Base-by-base conservation (phyloP, 129 eudicot species). In the Lactuca sativa region DNA sequence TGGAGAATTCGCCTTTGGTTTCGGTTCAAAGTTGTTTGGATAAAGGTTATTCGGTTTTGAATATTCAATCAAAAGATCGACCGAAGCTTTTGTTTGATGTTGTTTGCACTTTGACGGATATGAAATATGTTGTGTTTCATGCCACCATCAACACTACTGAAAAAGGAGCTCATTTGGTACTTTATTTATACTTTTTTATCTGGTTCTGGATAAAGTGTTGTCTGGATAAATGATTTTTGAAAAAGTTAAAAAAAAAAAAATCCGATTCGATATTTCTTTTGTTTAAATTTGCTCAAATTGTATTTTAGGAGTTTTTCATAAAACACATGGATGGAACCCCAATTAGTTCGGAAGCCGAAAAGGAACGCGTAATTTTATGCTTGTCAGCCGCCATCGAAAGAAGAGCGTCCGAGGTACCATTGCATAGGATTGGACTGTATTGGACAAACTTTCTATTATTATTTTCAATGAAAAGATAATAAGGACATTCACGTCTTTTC, bases 81-180 rank as follows among this genome's bases (percentile, higher is more conserved):
- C 77, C 79, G 6, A 89, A 81, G 84, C 96, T 89, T 62, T 60
- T 89, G 57, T 86, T 86, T 58, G 96, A 89, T 66, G 84, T 86
- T 6, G 84, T 86, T 34, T 89, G 89, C 69, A 81, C 87, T 1
- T 67, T 86, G 66, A 86, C 96, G 0, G 92, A 89, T 14, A 86
- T 89, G 96, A 56, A 83, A 36, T 86, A 86, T 62, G 85, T 89
- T 13, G 87, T 89, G 4, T 86, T 83, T 60, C 96, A 89, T 71
- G 96, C 89, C 38, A 81, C 92, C 2, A 63, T 86, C 36, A 82
- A 74, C 64, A 74, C 96, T 8, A 71, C 86, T 8, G 81, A 72
- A 3, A 83, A 80, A 56, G 69, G 66, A 52, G 96, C 92, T 13
- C 60, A 63, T 61, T 47, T 83, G 89, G 96, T 89, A 89, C 69